Conservation (phyloP, 192 early-diverging fungal species). For the Rhizoclosmatium sp. region DNA sequence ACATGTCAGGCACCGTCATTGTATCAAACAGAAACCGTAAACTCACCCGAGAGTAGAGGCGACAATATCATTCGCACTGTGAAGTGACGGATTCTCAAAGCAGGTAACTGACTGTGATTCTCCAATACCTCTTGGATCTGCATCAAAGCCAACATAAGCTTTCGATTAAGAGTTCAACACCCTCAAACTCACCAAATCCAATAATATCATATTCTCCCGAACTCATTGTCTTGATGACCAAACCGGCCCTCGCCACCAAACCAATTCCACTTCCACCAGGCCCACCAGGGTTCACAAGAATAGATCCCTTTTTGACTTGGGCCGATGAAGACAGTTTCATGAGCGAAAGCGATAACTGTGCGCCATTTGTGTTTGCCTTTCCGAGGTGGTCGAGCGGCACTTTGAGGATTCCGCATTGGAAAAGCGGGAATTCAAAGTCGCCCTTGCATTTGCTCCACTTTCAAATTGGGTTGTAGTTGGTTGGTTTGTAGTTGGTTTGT, state of each 20-base stretch:
- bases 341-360: too few species aligned
- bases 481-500: too few species aligned
- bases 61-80: neutral
- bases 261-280: slow-evolving; percentile 12
- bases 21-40: neutral
- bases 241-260: neutral
- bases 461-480: too few species aligned
- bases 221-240: neutral
- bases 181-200: neutral
- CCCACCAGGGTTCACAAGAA: slow-evolving; percentile 10
- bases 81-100: slow-evolving; percentile 18
- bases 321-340: too few species aligned
- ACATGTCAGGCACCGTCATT: neutral
- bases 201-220: neutral
- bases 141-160: slow-evolving; percentile 43
- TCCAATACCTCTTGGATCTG: slow-evolving; percentile 55
- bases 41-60: neutral
- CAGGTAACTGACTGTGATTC: slow-evolving; percentile 38
- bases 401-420: too few species aligned
- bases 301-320: too few species aligned
- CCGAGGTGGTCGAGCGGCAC: too few species aligned
- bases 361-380: too few species aligned
- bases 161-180: neutral
- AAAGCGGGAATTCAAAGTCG: too few species aligned
- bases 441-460: too few species aligned